phyloP scores from a whole-genome alignment of 768 basidiomycete species.

The Collybia sordida region DNA sequence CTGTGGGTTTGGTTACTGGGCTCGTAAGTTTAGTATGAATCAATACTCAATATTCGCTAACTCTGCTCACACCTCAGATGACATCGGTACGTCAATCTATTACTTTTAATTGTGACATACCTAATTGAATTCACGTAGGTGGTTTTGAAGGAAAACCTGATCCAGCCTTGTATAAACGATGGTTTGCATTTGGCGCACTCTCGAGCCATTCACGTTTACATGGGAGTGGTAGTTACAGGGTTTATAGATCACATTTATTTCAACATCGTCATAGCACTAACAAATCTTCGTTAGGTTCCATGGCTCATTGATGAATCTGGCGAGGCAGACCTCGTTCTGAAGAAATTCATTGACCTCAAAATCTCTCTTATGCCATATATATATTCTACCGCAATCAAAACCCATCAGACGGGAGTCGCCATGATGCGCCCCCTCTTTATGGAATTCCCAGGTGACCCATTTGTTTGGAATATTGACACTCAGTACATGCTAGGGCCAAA shows the following conservation, averaged over 20 bases:
- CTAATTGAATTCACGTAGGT: constrained; percentile 4
- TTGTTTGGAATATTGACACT: constrained; percentile 28
- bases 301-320: constrained; percentile 43
- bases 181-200: constrained; percentile 39
- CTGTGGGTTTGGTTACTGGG: constrained; percentile 45
- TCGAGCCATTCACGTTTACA: constrained; percentile 47
- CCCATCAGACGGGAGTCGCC: constrained; percentile 28
- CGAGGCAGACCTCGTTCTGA: constrained; percentile 33
- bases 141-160: constrained; percentile 36
- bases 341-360: constrained; percentile 40
- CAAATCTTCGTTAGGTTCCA: constrained; percentile 25
- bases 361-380: constrained; percentile 48
- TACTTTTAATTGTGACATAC: background rate
- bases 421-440: constrained; percentile 34
- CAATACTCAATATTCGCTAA: background rate
- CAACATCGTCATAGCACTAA: background rate
- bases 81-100: constrained; percentile 38
- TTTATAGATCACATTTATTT: constrained; percentile 10
- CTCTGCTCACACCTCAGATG: constrained; percentile 21
- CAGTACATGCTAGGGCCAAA: constrained; percentile 31
- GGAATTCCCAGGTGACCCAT: constrained; percentile 31
- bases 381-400: constrained; percentile 26
- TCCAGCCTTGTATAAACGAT: constrained; percentile 41
- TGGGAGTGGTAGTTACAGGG: constrained; percentile 46
- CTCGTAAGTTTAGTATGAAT: constrained; percentile 20